Evolutionary conservation across 139 green algal genomes (phyloP).

Genomic region (Chlorella sorokiniana): DNA sequence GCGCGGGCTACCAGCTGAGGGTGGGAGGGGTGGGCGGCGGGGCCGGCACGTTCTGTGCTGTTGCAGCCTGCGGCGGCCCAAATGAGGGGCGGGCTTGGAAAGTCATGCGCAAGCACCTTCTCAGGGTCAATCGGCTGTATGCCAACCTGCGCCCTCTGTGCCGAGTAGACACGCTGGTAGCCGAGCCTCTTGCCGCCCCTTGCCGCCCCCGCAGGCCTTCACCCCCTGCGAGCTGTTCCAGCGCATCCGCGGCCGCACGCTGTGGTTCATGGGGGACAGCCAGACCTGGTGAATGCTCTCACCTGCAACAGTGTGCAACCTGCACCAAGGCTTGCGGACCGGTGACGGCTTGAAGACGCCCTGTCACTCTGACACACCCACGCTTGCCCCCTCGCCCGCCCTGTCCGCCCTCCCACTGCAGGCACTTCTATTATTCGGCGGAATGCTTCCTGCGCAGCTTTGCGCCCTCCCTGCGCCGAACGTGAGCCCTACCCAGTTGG

Average conservation of each 20-base stretch:
- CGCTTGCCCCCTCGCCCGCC: too few relatives aligned
- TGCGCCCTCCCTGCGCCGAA: conserved; percentile 13
- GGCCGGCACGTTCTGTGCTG: background rate
- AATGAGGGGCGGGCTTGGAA: too few relatives aligned
- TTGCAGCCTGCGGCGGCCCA: background rate
- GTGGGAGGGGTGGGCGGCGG: too few relatives aligned
- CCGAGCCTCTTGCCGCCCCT: background rate
- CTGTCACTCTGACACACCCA: too few relatives aligned
- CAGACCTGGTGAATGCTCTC: conserved; percentile 25
- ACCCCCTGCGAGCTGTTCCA: conserved; percentile 49
- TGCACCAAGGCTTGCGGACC: too few relatives aligned
- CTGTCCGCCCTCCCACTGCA: background rate
- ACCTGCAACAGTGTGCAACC: too few relatives aligned
- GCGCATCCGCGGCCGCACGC: conserved; percentile 40
- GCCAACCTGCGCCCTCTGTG: too few relatives aligned
- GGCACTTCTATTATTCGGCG: conserved; percentile 30
- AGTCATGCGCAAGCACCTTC: too few relatives aligned
- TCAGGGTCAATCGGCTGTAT: too few relatives aligned
- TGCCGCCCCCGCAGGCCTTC: background rate
- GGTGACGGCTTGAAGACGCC: too few relatives aligned
- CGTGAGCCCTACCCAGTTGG: background rate
- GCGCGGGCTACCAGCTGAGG: background rate
- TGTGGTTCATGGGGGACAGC: conserved; percentile 50
- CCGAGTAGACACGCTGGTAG: too few relatives aligned
- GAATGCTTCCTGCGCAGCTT: conserved; percentile 40